Base-by-base conservation (phyloP, 495 filamentous ascomycete genomes). In the Cercophora newfieldiana region DNA sequence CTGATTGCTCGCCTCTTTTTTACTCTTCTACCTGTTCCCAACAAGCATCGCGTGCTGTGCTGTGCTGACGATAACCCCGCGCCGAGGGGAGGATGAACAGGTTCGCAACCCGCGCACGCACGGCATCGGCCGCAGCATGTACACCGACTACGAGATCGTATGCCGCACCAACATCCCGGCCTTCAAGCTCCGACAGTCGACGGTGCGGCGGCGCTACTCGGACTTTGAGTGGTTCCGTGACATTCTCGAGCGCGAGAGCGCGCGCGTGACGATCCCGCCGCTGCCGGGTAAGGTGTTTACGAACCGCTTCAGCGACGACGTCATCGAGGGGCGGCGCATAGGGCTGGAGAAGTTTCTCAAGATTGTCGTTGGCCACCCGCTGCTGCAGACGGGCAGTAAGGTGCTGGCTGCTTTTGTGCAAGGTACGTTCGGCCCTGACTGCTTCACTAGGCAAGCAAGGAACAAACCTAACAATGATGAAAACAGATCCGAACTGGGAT, bases 181-280 rank as follows among this genome's bases (percentile, higher is more conserved):
- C 69, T 99, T 99, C 86, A 96, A 97, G 82, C 88, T 98, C 67
- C 79, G 79, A 51, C 80, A 91, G 74, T 93, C 89, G 54, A 83
- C 86, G 66, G 96, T 98, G 59, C 93, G 95, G 63, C 88, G 95
- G 61, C 91, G 95, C 26, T 99, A 99, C 80, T 93, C 89, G 64
- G 95, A 99, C 78, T 99, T 99, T 71, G 95, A 99, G 81, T 93
- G 95, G 81, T 99, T 99, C 81, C 93, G 95, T 71, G 95, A 99
- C 75, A 97, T 98, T 63, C 86, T 99, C 59, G 95, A 99, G 84
- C 90, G 96, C 63, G 95, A 99, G 81, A 89, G 86, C 71, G 94
- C 94, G 44, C 84, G 96, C 61, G 95, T 99, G 56, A 97, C 92
- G 29, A 99, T 98, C 74, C 95, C 95, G 4, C 95, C 95, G 25